These are phyloP conservation scores for Ustilago esculenta DNA, from an alignment of 1,284 basidiomycete species.

Conservation along the genomic window DNA sequence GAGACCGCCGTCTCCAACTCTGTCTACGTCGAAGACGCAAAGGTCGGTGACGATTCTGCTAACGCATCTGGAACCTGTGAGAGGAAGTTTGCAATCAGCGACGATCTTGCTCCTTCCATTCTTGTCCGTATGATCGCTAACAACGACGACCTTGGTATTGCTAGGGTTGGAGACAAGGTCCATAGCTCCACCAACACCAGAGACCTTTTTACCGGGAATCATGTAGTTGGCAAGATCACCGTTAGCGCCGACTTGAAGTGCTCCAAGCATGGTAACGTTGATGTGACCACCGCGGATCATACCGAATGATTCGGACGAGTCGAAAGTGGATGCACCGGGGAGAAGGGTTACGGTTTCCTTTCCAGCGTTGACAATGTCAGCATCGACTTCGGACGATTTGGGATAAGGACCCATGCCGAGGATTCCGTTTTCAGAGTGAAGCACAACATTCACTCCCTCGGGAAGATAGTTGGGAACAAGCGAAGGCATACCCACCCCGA, in stretches of 20 bases:
- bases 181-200: conserved; percentile 92
- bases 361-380: conserved; percentile 75
- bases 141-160: conserved; percentile 72
- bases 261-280: conserved; percentile 88
- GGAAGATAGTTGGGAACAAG: conserved; percentile 63
- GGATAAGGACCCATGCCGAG: conserved; percentile 65
- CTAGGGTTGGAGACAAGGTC: conserved; percentile 70
- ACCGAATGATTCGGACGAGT: conserved; percentile 89
- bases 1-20: conserved; percentile 74
- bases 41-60: conserved; percentile 92
- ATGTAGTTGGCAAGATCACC: conserved; percentile 99
- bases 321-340: conserved; percentile 91
- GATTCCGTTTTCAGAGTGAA: conserved; percentile 65
- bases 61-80: conserved; percentile 86
- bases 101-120: conserved; percentile 88
- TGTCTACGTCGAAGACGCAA: conserved; percentile 85
- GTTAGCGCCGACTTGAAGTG: conserved; percentile 90
- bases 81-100: conserved; percentile 80
- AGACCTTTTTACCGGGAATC: conserved; percentile 85
- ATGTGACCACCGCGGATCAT: conserved; percentile 96
- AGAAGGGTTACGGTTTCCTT: conserved; percentile 84
- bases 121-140: conserved; percentile 90
- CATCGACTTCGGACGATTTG: conserved; percentile 46
- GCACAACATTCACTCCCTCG: conserved; percentile 54
- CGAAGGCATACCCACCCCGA: conserved; percentile 63